Conservation (phyloP, 1,284 basidiomycete genomes). For the Amylostereum areolatum region DNA sequence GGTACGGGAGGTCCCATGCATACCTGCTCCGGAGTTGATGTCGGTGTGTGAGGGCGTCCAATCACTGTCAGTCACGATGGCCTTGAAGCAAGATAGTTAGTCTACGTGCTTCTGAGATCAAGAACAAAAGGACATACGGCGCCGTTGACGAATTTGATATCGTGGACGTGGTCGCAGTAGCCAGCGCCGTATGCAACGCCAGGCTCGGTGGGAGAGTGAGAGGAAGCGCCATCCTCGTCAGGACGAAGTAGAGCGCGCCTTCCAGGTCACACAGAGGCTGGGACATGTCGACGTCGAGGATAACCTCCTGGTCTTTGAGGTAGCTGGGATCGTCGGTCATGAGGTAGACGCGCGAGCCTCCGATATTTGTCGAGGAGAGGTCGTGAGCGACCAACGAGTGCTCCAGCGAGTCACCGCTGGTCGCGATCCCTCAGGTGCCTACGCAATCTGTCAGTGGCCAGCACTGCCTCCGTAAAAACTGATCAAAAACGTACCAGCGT, state of each 20-base stretch:
- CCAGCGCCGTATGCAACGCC: slow-evolving; percentile 49
- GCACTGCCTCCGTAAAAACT: neutral
- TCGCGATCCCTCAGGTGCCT: slow-evolving; percentile 34
- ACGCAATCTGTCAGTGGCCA: neutral
- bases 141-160: slow-evolving; percentile 50
- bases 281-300: slow-evolving; percentile 53
- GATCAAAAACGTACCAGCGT: slow-evolving; percentile 22
- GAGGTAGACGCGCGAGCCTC: slow-evolving; percentile 55
- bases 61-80: slow-evolving; percentile 37
- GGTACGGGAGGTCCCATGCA: slow-evolving; percentile 33
- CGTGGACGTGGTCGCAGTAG: slow-evolving; percentile 45
- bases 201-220: slow-evolving; percentile 33
- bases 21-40: slow-evolving; percentile 40
- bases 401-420: slow-evolving; percentile 39
- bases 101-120: neutral
- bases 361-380: slow-evolving; percentile 27
- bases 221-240: slow-evolving; percentile 30
- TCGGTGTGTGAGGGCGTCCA: slow-evolving; percentile 35
- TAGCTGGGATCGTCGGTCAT: slow-evolving; percentile 37
- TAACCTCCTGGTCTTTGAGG: slow-evolving; percentile 49
- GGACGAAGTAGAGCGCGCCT: slow-evolving; percentile 34
- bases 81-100: slow-evolving; percentile 22
- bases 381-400: slow-evolving; percentile 42
- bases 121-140: slow-evolving; percentile 19
- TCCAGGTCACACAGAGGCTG: slow-evolving; percentile 50